Base-by-base conservation (phyloP, 192 early-diverging fungal species). In the Linnemannia zychae region DNA sequence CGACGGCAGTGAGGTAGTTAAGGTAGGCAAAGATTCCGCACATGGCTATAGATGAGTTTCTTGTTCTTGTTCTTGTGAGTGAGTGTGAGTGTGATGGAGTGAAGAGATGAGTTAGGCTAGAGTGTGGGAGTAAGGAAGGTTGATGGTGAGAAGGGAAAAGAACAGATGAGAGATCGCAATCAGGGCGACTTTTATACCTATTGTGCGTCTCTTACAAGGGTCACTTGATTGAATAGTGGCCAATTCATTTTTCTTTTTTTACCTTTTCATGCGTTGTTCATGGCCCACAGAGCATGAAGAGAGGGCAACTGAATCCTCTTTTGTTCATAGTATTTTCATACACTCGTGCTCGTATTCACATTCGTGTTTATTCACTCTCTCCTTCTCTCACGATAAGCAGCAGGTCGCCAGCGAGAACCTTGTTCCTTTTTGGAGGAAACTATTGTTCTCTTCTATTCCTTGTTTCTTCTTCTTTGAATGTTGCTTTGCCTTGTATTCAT, bases 1-100 rank as follows among this genome's bases (percentile, higher is more conserved):
- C 98, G 89, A 94, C 93, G 86, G 97, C 97, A 63, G 97, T 94
- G 81, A 96, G 92, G 89, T 94, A 96, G 84, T 96, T 96, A 77
- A 95, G 91, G 79, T 96, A 96, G 69, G 94, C 95, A 89, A 94
- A 91, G 86, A 94, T 95, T 90, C 94, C 94, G 81, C 94, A 95
- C 94, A 95, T 95, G 82, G 76, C 57, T 63, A 63, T 33, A 63
- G 57, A 63, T 63, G 57, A 63, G 57, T 63, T 44, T 44, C 24
- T 63, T 88, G 89, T 57, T 65, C 28, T 68, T 50, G 20, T 36
- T 49, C 12, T n/a, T 37, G 16, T 40, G 49, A 75, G 33, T 49
- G 57, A 63, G 52, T 31, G 69, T 9, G 44, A 66, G 33, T 37
- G 40, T 40, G n/a, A n/a, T n/a, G n/a, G n/a, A n/a, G 34, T 13